Evolutionary conservation across 1,284 basidiomycete species (phyloP), one percentile per base, ranked within the genome.

Genomic region (Coriolopsis trogii): DNA sequence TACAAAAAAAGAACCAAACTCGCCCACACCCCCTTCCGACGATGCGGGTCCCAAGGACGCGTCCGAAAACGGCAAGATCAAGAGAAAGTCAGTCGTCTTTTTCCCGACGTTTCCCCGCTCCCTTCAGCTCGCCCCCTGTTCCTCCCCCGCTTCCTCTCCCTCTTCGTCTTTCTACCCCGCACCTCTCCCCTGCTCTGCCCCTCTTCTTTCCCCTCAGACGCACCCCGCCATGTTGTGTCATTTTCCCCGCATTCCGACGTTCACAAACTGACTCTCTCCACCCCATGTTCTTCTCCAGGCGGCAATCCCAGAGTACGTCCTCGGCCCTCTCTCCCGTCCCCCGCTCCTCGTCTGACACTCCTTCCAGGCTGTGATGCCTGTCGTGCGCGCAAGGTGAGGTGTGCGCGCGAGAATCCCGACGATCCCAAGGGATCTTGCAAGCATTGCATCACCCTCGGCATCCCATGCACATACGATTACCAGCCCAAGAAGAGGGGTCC

Each of bases 401-500:
- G 89, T 64, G 85, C 86, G 8, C 77, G 86, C 59, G 89, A 91
- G 62, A 86, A 85, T 60, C 80, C 84, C 23, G 86, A 89, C 58
- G 87, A 90, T 65, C 75, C 79, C 16, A 87, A 84, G 68, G 81
- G 82, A 59, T 78, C 85, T 20, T 90, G 89, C 85, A 90, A 89
- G 62, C 91, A 93, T 65, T 94, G 91, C 68, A 77, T 86, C 60
- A 82, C 89, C 2, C 82, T 94, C 37, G 87, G 84, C 29, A 89
- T 93, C 49, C 81, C 86, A 12, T 94, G 91, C 68, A 93, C 91
- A 0, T 95, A 93, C 63, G 89, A 93, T 63, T 94, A 94, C 68
- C 89, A 91, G 69, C 92, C 92, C 15, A 93, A 93, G 77, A 94
- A 94, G 70, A 78, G 92, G 51, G 92, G 92, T 0, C 92, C 92